Percentiles rank a stretch among this genome's conserved stretches.
Evolutionary conservation across 2,329 filamentous ascomycete species (phyloP).

Genomic region (Raffaelea arxii): DNA sequence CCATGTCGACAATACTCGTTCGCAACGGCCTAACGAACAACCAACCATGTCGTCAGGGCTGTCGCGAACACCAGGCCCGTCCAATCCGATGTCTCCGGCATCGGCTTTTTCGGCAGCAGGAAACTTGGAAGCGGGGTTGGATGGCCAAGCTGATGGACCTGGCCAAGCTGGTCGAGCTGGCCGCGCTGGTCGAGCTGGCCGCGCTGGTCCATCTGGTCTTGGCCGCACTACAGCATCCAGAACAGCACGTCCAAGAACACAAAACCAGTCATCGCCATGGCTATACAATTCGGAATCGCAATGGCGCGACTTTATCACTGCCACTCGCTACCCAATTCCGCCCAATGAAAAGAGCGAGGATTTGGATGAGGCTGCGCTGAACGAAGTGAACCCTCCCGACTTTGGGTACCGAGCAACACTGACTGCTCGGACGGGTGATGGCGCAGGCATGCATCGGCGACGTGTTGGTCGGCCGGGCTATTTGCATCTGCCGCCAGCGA

Average conservation of each 20-base stretch:
- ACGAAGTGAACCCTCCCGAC: conserved; percentile 32
- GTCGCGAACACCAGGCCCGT: too few species aligned
- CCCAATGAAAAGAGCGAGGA: conserved; percentile 37
- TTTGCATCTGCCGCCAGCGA: neutral
- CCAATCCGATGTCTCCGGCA: too few species aligned
- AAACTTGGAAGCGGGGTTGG: too few species aligned
- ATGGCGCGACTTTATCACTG: conserved; percentile 45
- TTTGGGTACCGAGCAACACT: conserved; percentile 29
- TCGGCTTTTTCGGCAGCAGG: too few species aligned
- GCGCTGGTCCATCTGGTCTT: too few species aligned
- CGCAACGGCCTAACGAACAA: too few species aligned
- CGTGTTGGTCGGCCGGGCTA: neutral
- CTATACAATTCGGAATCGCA: conserved; percentile 25
- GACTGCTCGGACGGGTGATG: conserved; percentile 7
- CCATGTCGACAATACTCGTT: conserved; percentile 9
- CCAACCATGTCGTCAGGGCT: too few species aligned
- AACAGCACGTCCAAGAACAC: neutral
- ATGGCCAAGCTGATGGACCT: too few species aligned
- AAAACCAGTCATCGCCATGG: conserved; percentile 7
- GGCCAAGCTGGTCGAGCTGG: too few species aligned
- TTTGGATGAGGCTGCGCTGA: conserved; percentile 34
- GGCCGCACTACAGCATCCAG: too few species aligned
- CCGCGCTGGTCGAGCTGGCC: too few species aligned
- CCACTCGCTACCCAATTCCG: conserved; percentile 40
- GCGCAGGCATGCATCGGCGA: conserved; percentile 28